Conservation (phyloP, 2,329 filamentous ascomycete genomes). For the Graphium sp. region DNA sequence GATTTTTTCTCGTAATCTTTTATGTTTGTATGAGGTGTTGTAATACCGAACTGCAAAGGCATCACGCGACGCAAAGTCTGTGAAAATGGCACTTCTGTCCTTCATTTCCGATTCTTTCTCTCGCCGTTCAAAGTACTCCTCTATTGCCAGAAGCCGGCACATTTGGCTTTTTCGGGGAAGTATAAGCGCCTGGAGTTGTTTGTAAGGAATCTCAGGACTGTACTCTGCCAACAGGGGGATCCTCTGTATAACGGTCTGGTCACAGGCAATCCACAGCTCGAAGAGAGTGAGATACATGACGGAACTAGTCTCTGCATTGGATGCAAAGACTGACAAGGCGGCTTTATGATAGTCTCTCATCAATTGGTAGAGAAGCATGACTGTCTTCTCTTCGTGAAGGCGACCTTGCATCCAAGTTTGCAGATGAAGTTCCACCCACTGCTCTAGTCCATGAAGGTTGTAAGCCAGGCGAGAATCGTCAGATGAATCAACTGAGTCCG, state of each 20-base stretch:
- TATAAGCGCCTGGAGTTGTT: constrained; percentile 23
- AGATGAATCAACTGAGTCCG: too few species aligned
- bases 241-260: constrained; percentile 21
- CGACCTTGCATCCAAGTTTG: constrained; percentile 17
- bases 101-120: not conserved
- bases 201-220: constrained; percentile 20
- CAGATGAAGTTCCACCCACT: constrained; percentile 26
- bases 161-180: constrained; percentile 26
- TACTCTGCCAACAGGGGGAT: constrained; percentile 28
- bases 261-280: constrained; percentile 42
- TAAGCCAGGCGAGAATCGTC: too few species aligned
- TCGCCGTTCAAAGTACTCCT: constrained; percentile 19
- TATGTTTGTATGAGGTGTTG: constrained; percentile 12
- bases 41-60: constrained; percentile 9
- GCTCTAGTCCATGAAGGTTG: too few species aligned
- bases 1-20: constrained; percentile 18
- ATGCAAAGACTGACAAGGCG: constrained; percentile 15
- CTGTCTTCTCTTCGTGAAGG: constrained; percentile 9
- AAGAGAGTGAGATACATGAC: constrained; percentile 36
- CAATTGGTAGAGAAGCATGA: constrained; percentile 10
- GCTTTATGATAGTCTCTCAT: constrained; percentile 16
- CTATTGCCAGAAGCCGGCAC: constrained; percentile 22
- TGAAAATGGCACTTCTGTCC: constrained; percentile 15
- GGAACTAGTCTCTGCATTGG: constrained; percentile 27
- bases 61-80: constrained; percentile 11